Evolutionary conservation across 805 yeast species (phyloP), one percentile per base, ranked within the genome.

Genomic region (Hanseniaspora valbyensis): DNA sequence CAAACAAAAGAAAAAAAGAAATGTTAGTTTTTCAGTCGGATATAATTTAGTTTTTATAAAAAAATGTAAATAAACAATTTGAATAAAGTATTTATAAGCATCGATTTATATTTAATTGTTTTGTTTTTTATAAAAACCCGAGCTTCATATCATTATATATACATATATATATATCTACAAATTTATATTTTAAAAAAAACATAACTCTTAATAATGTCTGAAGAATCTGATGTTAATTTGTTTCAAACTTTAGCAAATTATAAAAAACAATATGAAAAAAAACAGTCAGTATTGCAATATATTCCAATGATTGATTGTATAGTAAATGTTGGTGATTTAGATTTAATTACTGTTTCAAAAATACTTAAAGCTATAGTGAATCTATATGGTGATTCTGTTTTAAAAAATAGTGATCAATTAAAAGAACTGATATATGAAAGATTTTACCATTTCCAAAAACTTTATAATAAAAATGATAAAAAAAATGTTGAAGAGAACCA

Each of bases 371-470:
- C 50, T 7, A 13, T 46, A 14, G 30, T 22, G 14, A 32, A 30
- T 18, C 14, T 46, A 10, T 39, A 46, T 19, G 50, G 44, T 9
- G 50, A 46, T 1, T 24, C 21, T n/a, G 19, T 38, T 1, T 4
- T 21, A 25, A 32, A 8, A 10, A 18, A 39, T 22, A 28, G 4
- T 6, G 21, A 38, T 24, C 44, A 46, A 12, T 9, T 46, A 7
- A 46, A 46, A 18, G 30, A 38, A 10, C 22, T 46, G 7, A 39
- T 46, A n/a, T 46, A 46, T 29, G 50, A 46, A 13, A 33, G 50
- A n/a, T 46, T 46, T 32, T 25, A 39, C 18, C n/a, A 29, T 4
- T 46, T 22, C 19, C 43, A 46, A 32, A 24, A 22, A 21, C 4
- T 14, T 14, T n/a, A 28, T 7, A 29, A 44, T 13, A 30, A 38